phyloP scores from a whole-genome alignment of 208 protist species.

The Trypanosoma mega region DNA sequence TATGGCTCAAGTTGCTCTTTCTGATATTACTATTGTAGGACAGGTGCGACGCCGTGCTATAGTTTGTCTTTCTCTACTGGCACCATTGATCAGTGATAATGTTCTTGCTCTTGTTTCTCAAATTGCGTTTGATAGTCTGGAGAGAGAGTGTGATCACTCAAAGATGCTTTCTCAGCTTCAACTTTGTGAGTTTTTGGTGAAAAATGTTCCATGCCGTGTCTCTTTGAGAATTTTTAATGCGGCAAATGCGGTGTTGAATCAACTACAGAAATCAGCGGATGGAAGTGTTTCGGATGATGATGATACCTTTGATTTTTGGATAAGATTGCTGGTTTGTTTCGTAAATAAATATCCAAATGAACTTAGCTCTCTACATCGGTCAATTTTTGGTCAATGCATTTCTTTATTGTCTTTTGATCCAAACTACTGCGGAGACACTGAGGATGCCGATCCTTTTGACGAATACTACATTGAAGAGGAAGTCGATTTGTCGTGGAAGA shows the following conservation, averaged over 20 bases:
- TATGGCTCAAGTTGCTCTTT: slow-evolving; percentile 13
- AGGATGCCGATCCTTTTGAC: slow-evolving; percentile 29
- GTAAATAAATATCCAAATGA: slow-evolving; percentile 30
- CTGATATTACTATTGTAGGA: slow-evolving; percentile 4
- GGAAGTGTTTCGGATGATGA: slow-evolving; percentile 19
- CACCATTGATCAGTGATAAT: slow-evolving; percentile 16
- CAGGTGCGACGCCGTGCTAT: slow-evolving; percentile 12
- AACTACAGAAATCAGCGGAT: slow-evolving; percentile 7
- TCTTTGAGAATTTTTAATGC: not conserved
- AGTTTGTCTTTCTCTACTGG: slow-evolving; percentile 12
- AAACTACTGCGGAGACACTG: slow-evolving; percentile 28
- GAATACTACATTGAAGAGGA: slow-evolving; percentile 34
- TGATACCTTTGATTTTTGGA: slow-evolving; percentile 19
- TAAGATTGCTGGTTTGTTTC: slow-evolving; percentile 28
- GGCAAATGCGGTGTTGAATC: slow-evolving; percentile 1
- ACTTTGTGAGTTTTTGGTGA: slow-evolving; percentile 22
- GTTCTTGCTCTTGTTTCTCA: not conserved
- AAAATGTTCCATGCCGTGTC: slow-evolving; percentile 10
- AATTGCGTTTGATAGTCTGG: slow-evolving; percentile 3
- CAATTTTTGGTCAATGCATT: slow-evolving; percentile 31
- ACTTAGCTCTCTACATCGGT: slow-evolving; percentile 14
- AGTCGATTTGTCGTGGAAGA: slow-evolving; percentile 52
- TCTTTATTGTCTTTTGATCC: slow-evolving; percentile 42
- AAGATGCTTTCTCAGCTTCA: slow-evolving; percentile 10
- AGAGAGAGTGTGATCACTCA: not conserved